A percentile compares a stretch with the other conserved stretches of the same genome.
phyloP scores from a whole-genome alignment of 2,329 filamentous ascomycete species.

The Trichoderma koningii region DNA sequence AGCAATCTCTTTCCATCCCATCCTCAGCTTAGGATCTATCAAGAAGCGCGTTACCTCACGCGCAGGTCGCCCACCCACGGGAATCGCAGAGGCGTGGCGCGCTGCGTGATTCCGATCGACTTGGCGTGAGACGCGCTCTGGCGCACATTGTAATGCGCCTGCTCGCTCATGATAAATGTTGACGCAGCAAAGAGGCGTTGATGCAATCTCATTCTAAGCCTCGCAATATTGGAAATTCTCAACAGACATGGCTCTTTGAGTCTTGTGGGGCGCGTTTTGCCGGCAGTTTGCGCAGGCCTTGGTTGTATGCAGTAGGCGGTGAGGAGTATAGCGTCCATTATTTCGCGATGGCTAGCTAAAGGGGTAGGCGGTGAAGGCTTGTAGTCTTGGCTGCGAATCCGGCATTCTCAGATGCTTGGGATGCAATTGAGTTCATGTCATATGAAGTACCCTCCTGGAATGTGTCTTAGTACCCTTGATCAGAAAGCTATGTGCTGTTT shows the following conservation, averaged over 20 bases:
- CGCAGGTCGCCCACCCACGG: conserved; percentile 47
- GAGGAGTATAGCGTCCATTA: not conserved
- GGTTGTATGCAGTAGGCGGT: not conserved
- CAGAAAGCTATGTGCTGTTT: too few relatives aligned
- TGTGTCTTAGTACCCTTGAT: too few relatives aligned
- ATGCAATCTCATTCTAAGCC: not conserved
- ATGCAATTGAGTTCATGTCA: too few relatives aligned
- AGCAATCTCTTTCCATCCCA: not conserved
- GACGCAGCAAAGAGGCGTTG: conserved; percentile 2
- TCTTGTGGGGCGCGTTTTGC: conserved; percentile 22
- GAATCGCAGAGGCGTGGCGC: conserved; percentile 42
- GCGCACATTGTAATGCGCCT: conserved; percentile 36
- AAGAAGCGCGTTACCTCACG: conserved; percentile 38
- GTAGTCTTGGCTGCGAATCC: not conserved
- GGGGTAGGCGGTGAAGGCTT: conserved; percentile 14
- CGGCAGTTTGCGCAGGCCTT: not conserved
- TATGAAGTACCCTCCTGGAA: too few relatives aligned
- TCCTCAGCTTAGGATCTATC: not conserved
- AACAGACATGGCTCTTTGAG: conserved; percentile 6
- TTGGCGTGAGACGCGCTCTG: conserved; percentile 40
- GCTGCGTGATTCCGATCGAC: conserved; percentile 45
- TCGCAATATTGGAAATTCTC: conserved; percentile 21
- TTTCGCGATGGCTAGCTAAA: not conserved
- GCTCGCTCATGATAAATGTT: conserved; percentile 37
- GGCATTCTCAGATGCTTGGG: not conserved